Conservation (phyloP, 108 stramenopile genomes). For the Nannochloropsis gaditana region DNA sequence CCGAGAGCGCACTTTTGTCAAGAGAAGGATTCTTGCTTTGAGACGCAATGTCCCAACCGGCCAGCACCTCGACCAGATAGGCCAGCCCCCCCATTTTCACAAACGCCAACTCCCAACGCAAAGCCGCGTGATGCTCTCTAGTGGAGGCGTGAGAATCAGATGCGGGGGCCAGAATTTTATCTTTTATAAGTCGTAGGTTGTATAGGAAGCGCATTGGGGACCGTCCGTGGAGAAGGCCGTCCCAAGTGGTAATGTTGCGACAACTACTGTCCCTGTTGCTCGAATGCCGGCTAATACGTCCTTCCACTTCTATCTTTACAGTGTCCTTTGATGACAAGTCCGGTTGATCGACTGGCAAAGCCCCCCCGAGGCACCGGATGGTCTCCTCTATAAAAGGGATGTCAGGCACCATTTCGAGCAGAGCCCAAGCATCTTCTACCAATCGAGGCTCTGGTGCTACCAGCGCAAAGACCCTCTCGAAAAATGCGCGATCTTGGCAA, state of each 20-base stretch:
- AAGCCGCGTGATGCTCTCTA: neutral
- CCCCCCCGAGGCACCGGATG: neutral
- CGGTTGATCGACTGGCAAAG: neutral
- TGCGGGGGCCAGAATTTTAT: neutral
- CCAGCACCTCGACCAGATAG: slow-evolving; percentile 7
- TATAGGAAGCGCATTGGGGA: neutral
- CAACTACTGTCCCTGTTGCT: neutral
- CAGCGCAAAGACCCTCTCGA: neutral
- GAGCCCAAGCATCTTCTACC: neutral
- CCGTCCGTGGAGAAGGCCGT: neutral
- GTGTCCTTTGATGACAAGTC: too few species aligned
- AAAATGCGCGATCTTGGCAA: neutral
- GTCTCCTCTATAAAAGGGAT: neutral
- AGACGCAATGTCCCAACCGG: neutral
- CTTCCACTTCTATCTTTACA: neutral
- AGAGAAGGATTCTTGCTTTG: neutral
- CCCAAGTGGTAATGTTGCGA: neutral
- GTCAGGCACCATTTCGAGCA: slow-evolving; percentile 12
- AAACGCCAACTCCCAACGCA: neutral
- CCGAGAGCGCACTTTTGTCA: neutral
- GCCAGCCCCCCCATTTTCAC: slow-evolving; percentile 7
- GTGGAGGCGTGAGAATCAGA: neutral
- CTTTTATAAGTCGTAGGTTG: neutral
- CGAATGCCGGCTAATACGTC: neutral
- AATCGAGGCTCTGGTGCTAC: neutral